Base-by-base conservation (phyloP, 805 yeast species). In the Schwanniomyces yamadae region DNA sequence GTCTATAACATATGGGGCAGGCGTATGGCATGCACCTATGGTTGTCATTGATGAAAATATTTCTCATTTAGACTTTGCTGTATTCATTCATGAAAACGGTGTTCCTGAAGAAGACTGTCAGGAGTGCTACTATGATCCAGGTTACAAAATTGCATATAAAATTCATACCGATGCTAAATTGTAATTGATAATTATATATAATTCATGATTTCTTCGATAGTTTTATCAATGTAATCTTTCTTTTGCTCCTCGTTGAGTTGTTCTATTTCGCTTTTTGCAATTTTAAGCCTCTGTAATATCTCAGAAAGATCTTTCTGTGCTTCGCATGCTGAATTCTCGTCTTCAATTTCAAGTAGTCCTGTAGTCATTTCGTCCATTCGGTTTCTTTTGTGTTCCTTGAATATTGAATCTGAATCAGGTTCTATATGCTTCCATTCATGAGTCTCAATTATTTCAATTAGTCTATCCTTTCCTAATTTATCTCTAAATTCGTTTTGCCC, bases 21-120 rank as follows among this genome's bases (percentile, higher is more conserved):
- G 84, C 1, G 77, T 82, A 4, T 90, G 98, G 98, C 98, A 90
- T 56, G 95, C 97, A 0, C 97, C 98, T 3, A 90, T 90, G 98
- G 82, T 91, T 15, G 91, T 87, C 2, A 57, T 88, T 7, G 82
- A 80, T 22, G 78, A 75, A 17, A 63, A 66, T 4, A 62, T 82
- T 10, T 55, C 61, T 0, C 56, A 64, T 38, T 57, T 68, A 18
- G 96, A 91, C 52, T 91, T 90, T 62, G 90, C 87, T 2, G 97
- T 91, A n/a, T 63, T 89, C 35, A 82, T 87, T 21, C 84, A 84
- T 54, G 97, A 90, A 50, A 86, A 85, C 45, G 91, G 87, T 1
- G 80, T 84, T 5, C 69, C 80, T 1, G 75, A 76, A 2, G 95
- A 84, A 46, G 95, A 89, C 50, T 83, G 93, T 50, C 83, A 84